phyloP scores from a whole-genome alignment of 1,284 basidiomycete genomes.

The Polyporus tsugae region DNA sequence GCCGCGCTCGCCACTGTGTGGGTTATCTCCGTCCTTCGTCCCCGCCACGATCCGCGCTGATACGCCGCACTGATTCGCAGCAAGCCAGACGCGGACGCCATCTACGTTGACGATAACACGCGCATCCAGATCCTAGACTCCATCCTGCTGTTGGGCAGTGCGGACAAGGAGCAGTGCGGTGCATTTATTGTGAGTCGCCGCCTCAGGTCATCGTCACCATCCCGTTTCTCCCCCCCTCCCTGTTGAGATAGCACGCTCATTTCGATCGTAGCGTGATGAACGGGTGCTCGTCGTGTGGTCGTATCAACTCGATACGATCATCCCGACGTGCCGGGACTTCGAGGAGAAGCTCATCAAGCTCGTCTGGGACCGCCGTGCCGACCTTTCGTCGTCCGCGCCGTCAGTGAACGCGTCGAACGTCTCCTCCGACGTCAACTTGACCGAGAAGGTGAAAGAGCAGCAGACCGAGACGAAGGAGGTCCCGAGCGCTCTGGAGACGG shows the following conservation, averaged over 20 bases:
- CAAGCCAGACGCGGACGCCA: conserved; percentile 55
- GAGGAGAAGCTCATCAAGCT: conserved; percentile 84
- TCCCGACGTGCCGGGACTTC: conserved; percentile 70
- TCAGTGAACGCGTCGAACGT: conserved; percentile 49
- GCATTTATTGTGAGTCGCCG: conserved; percentile 72
- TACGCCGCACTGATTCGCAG: conserved; percentile 42
- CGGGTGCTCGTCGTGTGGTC: conserved; percentile 81
- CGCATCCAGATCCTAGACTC: conserved; percentile 74
- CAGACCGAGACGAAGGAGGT: conserved; percentile 30
- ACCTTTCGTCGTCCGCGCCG: conserved; percentile 43
- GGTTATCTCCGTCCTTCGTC: conserved; percentile 42
- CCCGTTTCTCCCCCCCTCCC: not conserved
- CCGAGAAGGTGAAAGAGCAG: conserved; percentile 45
- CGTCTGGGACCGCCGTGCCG: conserved; percentile 70
- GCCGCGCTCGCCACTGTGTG: conserved; percentile 76
- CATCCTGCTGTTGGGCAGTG: conserved; percentile 67
- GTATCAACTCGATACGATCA: conserved; percentile 75
- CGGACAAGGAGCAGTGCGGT: conserved; percentile 86
- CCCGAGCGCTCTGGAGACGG: conserved; percentile 40
- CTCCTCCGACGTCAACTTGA: conserved; percentile 61
- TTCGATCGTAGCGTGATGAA: conserved; percentile 65
- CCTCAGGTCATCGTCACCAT: not conserved
- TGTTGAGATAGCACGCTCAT: not conserved
- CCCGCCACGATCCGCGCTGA: not conserved
- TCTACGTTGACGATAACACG: conserved; percentile 63